These are phyloP conservation scores for Exophiala aquamarina DNA, from an alignment of 2,329 filamentous ascomycete genomes.

Conservation along the genomic window DNA sequence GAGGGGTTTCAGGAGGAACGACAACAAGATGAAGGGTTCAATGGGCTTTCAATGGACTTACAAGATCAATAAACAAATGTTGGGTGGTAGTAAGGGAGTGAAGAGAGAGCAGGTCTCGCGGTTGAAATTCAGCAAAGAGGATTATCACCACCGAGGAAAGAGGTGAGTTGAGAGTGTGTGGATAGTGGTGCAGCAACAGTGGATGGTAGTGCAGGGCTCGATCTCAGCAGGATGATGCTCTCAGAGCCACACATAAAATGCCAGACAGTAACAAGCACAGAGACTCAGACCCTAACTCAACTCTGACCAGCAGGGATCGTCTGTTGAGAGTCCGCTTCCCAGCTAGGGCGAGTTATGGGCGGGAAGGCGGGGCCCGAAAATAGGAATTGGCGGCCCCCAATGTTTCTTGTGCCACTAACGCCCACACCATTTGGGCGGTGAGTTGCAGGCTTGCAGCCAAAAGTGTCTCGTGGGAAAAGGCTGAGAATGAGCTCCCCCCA, in stretches of 20 bases:
- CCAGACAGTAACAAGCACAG: background rate
- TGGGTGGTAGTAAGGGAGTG: slow-evolving; percentile 9
- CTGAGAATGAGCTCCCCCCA: no score
- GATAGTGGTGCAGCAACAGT: background rate
- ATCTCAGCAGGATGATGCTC: slow-evolving; percentile 1
- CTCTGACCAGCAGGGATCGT: background rate
- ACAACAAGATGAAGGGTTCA: background rate
- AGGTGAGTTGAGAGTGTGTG: slow-evolving; percentile 14
- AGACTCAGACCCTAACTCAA: background rate
- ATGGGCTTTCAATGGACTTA: slow-evolving; percentile 15
- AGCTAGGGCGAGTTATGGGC: background rate
- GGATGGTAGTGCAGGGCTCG: background rate
- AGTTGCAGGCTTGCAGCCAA: no score
- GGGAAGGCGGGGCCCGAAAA: slow-evolving; percentile 18
- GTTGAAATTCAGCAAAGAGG: slow-evolving; percentile 16
- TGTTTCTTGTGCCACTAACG: slow-evolving; percentile 6
- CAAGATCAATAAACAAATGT: slow-evolving; percentile 12
- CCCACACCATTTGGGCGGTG: slow-evolving; percentile 16
- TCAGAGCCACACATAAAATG: background rate
- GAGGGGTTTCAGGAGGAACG: no score
- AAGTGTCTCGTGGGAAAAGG: no score
- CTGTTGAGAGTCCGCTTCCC: slow-evolving; percentile 27
- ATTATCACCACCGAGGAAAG: slow-evolving; percentile 10
- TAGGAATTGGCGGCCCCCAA: slow-evolving; percentile 28
- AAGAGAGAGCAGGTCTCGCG: slow-evolving; percentile 7